Evolutionary conservation across 192 early-diverging fungal genomes (phyloP), one percentile per base, ranked within the genome.

Genomic region (Linderina pennispora): DNA sequence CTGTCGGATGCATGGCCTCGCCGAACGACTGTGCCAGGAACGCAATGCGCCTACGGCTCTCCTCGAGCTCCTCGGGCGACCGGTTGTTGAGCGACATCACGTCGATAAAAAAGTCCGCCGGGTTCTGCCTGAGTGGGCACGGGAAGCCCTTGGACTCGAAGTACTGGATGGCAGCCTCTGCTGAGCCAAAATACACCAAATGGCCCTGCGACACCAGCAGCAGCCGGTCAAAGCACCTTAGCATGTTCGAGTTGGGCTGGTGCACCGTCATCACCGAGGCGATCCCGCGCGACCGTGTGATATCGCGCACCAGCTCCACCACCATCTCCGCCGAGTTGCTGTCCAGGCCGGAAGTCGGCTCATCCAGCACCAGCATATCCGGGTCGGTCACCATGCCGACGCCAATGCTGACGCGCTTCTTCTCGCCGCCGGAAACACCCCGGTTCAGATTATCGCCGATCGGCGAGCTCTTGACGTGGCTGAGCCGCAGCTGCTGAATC

Each of bases 261-360:
- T 97, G 94, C 36, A 97, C 94, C 2, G 94, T 97, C 55, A 90
- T 86, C 11, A 97, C 72, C 11, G 94, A 82, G 2, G 89, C 87
- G 2, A 89, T 81, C 19, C 87, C 76, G 43, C 86, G 83, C n/a
- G 72, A 76, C 20, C 79, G 55, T 1, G 90, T 91, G 43, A 97
- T 59, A 4, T 79, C 79, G 8, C 87, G 84, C 22, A 94, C 77
- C 21, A 80, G 84, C 65, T 94, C 90, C n/a, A 97, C 81, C 0
- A 97, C 94, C 73, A 91, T 97, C 51, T 86, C 88, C 1, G 94
- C 94, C 50, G 92, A 93, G 70, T 87, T 94, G 23, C 91, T 75
- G 60, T 97, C 94, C 26, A 97, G 68, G 5, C 90, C 90, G 22
- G 77, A 81, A 0, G 88, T 90, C 13, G 88, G 86, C 57, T 90